Conservation (phyloP, 148 eudicot species). For the Cornus kousa region DNA sequence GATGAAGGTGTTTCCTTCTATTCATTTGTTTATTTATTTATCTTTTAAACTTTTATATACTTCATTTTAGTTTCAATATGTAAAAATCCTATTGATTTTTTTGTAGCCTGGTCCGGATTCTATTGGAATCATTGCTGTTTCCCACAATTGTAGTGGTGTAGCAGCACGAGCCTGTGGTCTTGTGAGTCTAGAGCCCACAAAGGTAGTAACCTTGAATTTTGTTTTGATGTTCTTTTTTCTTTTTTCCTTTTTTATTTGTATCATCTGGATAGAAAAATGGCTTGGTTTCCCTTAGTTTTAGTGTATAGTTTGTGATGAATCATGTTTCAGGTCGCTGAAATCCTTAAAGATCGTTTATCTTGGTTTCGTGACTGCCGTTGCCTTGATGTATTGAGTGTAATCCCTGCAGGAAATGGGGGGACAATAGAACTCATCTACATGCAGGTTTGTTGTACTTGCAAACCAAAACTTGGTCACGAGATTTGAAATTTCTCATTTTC, state of each 20-base stretch:
- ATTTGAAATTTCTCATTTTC: background rate
- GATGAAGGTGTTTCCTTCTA: conserved; percentile 46
- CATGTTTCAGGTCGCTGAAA: conserved; percentile 47
- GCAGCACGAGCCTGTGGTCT: conserved; percentile 71
- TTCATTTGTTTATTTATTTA: background rate
- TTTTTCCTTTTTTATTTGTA: background rate
- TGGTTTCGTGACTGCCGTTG: conserved; percentile 67
- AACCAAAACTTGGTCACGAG: background rate
- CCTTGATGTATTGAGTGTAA: conserved; percentile 45
- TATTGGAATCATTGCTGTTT: conserved; percentile 59
- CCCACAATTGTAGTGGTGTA: conserved; percentile 58
- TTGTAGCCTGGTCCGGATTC: conserved; percentile 73
- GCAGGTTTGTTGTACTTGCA: conserved; percentile 39
- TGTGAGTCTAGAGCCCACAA: conserved; percentile 58
- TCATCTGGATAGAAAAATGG: background rate
- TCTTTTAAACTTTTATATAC: background rate
- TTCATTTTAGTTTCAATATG: background rate
- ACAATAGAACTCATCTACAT: conserved; percentile 61
- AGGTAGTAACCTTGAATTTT: conserved; percentile 29
- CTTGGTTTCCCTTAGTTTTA: background rate
- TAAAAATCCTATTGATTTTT: background rate
- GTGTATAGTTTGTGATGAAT: background rate
- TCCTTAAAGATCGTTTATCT: conserved; percentile 68
- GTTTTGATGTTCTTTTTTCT: background rate
- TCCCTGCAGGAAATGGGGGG: conserved; percentile 63